Base-by-base conservation (phyloP, 257 asterid species). In the Avicennia marina region DNA sequence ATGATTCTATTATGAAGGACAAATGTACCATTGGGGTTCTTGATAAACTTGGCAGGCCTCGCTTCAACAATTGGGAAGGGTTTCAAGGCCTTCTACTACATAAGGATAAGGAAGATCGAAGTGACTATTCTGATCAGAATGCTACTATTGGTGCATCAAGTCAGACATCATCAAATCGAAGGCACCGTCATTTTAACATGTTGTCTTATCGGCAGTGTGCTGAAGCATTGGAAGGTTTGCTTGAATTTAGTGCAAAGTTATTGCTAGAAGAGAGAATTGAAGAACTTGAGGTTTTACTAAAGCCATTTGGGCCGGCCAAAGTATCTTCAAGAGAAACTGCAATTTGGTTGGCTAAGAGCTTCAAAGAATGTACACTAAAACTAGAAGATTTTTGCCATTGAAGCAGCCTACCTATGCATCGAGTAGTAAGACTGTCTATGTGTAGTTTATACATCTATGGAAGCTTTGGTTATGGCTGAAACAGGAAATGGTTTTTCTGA, bases 321-420 rank as follows among this genome's bases (percentile, higher is more conserved):
- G 96, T 82, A 50, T 88, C 96, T 54, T 91, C 96, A 2, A 77
- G 95, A 75, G 96, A 88, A 85, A 88, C 95, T 42, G 93, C 96
- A 15, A 88, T 88, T 62, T 85, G 96, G 96, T 56, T 88, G 84
- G 60, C 95, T 31, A 88, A 88, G 82, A 85, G 95, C 78, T 76
- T 88, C 74, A 88, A 85, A 67, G 95, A 77, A n/a, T n/a, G n/a
- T n/a, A n/a, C n/a, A n/a, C n/a, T n/a, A n/a, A n/a, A n/a, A n/a
- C n/a, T n/a, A n/a, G n/a, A n/a, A n/a, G n/a, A n/a, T n/a, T n/a
- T n/a, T n/a, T n/a, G n/a, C n/a, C n/a, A n/a, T n/a, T n/a, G n/a
- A n/a, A n/a, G n/a, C n/a, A n/a, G n/a, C n/a, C n/a, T n/a, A n/a
- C n/a, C n/a, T n/a, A n/a, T n/a, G n/a, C n/a, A n/a, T n/a, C n/a